A percentile compares a stretch with the other conserved stretches of the same genome.
Conservation (phyloP, 768 basidiomycete species). For the Boletus coccyginus region DNA sequence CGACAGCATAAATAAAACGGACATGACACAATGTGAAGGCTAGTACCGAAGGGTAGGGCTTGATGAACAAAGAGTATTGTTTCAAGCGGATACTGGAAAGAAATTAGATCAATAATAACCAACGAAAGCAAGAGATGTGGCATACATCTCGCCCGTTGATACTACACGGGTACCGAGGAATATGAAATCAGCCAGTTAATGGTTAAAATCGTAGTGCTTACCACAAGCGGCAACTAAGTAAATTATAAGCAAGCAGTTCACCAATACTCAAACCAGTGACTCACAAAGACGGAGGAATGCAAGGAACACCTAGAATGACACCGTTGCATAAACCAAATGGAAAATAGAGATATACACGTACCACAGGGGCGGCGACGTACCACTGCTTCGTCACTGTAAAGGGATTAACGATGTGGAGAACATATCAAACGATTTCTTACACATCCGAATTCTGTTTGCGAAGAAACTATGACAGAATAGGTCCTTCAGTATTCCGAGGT, state of each 20-base stretch:
- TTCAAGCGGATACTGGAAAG: constrained; percentile 23
- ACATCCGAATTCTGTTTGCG: constrained; percentile 33
- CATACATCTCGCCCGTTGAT: constrained; percentile 33
- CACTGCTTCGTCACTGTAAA: constrained; percentile 31
- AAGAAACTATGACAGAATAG: constrained; percentile 22
- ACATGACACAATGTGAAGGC: neutral
- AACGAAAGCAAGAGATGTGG: neutral
- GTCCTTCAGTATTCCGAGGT: neutral
- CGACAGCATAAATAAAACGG: neutral
- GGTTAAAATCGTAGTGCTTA: constrained; percentile 5
- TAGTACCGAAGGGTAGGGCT: constrained; percentile 29
- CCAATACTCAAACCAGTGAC: neutral
- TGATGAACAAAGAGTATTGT: constrained; percentile 31
- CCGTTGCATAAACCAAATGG: neutral
- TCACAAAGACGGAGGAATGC: constrained; percentile 34
- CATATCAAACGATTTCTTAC: constrained; percentile 12
- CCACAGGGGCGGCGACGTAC: constrained; percentile 31
- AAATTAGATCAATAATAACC: neutral
- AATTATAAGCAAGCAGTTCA: constrained; percentile 3
- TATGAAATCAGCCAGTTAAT: neutral
- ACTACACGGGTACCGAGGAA: constrained; percentile 12
- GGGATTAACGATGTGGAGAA: neutral
- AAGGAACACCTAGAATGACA: constrained; percentile 21
- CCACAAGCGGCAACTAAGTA: constrained; percentile 29
- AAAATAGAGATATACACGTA: constrained; percentile 1